These are phyloP conservation scores for Aureobasidium sp. DNA, from an alignment of 2,329 filamentous ascomycete genomes.

Conservation along the genomic window DNA sequence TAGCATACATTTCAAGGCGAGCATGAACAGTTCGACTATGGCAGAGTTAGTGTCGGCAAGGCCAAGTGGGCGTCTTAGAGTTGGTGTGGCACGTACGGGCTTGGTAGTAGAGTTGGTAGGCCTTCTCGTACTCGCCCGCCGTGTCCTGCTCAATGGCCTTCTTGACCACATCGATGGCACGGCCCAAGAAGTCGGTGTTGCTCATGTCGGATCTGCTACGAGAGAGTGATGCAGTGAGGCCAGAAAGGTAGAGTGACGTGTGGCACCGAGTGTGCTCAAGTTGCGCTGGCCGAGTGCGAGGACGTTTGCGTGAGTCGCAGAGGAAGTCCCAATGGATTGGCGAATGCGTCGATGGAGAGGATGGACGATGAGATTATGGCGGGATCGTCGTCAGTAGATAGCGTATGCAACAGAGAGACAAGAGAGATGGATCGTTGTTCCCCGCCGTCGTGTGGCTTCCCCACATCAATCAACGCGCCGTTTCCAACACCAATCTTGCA, in stretches of 20 bases:
- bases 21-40: constrained; percentile 89
- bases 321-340: not conserved
- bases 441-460: constrained; percentile 1
- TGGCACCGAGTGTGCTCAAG: not conserved
- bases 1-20: constrained; percentile 75
- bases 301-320: not conserved
- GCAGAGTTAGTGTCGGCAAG: constrained; percentile 19
- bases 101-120: constrained; percentile 92
- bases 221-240: not conserved
- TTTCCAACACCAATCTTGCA: not conserved
- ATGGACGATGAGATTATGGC: not conserved
- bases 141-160: constrained; percentile 97
- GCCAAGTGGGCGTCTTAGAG: not conserved
- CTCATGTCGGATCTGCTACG: constrained; percentile 54
- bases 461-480: not conserved
- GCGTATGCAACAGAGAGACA: not conserved
- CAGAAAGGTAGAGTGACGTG: not conserved
- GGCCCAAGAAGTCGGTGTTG: constrained; percentile 92
- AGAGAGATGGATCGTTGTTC: not conserved
- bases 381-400: not conserved
- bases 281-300: not conserved
- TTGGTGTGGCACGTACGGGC: constrained; percentile 40
- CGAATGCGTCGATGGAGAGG: not conserved
- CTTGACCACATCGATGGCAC: constrained; percentile 93
- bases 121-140: constrained; percentile 91